Conservation (phyloP, 2,329 filamentous ascomycete genomes). For the Cladosporium sp. region DNA sequence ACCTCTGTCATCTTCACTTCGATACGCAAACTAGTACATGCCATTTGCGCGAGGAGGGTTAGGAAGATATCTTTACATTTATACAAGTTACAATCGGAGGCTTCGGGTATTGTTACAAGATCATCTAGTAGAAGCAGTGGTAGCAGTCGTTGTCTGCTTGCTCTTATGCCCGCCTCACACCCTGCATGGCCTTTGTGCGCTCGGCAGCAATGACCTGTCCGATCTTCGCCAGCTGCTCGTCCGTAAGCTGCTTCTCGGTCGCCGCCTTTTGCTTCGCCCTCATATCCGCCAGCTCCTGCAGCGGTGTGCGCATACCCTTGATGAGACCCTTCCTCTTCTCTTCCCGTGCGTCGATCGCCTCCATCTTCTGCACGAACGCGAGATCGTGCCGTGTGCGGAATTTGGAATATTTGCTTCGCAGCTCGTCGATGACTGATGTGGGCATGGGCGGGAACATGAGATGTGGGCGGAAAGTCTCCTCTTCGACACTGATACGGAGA, state of each 20-base stretch:
- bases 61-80: constrained; percentile 17
- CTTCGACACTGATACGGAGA: constrained; percentile 71
- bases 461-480: constrained; percentile 74
- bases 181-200: constrained; percentile 17
- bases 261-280: constrained; percentile 70
- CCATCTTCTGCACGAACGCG: constrained; percentile 68
- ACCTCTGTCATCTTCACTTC: neutral
- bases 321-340: constrained; percentile 46
- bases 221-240: constrained; percentile 79
- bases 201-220: constrained; percentile 43
- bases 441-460: constrained; percentile 80
- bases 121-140: neutral
- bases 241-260: constrained; percentile 83
- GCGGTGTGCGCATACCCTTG: constrained; percentile 50
- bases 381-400: constrained; percentile 80
- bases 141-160: neutral
- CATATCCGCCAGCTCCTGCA: constrained; percentile 45
- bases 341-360: constrained; percentile 58
- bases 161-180: neutral
- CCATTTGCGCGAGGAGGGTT: neutral
- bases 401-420: constrained; percentile 78
- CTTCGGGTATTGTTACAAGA: constrained; percentile 15
- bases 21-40: neutral
- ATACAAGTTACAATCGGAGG: constrained; percentile 15
- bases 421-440: constrained; percentile 74